phyloP scores from a whole-genome alignment of 2,329 filamentous ascomycete species.

The Claviceps pazoutovae region DNA sequence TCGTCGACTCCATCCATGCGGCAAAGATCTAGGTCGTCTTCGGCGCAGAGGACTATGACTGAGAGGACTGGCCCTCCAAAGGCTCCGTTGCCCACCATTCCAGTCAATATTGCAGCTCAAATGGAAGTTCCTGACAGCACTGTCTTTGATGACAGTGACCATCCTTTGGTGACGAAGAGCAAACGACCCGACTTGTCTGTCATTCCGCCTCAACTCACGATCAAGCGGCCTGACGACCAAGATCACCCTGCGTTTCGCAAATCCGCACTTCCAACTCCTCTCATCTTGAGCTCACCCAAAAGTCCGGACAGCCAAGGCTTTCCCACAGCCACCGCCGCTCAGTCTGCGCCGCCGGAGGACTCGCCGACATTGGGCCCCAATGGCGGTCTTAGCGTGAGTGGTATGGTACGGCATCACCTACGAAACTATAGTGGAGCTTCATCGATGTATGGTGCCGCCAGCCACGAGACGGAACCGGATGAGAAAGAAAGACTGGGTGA shows the following conservation, averaged over 20 bases:
- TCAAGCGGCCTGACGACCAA: constrained; percentile 36
- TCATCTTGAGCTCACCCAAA: constrained; percentile 19
- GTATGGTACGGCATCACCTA: constrained; percentile 73
- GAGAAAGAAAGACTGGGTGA: background rate
- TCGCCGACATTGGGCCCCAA: constrained; percentile 68
- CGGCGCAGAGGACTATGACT: constrained; percentile 22
- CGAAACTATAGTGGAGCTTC: constrained; percentile 70
- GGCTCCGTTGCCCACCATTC: constrained; percentile 13
- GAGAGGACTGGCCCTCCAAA: constrained; percentile 19
- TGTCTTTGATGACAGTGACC: constrained; percentile 32
- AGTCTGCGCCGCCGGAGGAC: constrained; percentile 31
- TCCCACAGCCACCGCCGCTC: constrained; percentile 10
- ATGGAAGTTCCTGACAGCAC: constrained; percentile 23
- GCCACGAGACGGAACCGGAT: constrained; percentile 14
- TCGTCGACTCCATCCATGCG: constrained; percentile 26
- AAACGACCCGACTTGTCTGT: constrained; percentile 5
- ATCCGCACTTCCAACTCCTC: constrained; percentile 29
- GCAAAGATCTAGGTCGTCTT: constrained; percentile 33
- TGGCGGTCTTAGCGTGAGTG: constrained; percentile 63
- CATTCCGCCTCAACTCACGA: constrained; percentile 21
- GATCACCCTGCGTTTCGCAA: constrained; percentile 42
- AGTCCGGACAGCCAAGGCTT: constrained; percentile 14
- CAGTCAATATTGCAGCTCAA: constrained; percentile 17
- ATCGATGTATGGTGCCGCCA: constrained; percentile 51
- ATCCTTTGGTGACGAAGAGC: constrained; percentile 12